Evolutionary conservation across 345 rosid species (phyloP).

Genomic region (Ceriops tagal): DNA sequence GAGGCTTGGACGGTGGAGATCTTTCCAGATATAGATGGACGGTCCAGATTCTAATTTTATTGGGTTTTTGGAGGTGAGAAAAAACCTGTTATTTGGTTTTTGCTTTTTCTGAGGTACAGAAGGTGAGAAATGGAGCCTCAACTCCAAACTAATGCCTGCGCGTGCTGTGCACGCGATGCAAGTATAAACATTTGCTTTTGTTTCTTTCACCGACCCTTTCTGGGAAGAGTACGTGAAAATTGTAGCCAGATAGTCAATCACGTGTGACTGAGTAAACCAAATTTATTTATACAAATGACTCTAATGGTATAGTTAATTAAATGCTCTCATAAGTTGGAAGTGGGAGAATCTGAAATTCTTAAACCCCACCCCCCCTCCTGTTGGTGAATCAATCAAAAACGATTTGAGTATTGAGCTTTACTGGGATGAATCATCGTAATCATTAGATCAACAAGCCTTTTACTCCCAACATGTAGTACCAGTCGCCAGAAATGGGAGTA

Average conservation of each 20-base stretch:
- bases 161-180: no score
- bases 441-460: constrained; percentile 22
- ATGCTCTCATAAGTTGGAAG: no score
- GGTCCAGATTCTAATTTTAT: constrained; percentile 17
- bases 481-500: constrained; percentile 14
- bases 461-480: background rate
- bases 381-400: background rate
- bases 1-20: constrained; percentile 28
- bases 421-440: background rate
- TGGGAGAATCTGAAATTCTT: background rate
- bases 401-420: background rate
- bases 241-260: no score
- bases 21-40: constrained; percentile 3
- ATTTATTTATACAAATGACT: no score
- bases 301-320: no score
- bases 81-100: background rate
- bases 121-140: no score
- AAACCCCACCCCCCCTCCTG: background rate
- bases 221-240: no score
- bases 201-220: no score
- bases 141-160: no score
- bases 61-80: background rate
- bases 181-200: no score
- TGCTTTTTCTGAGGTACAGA: no score
- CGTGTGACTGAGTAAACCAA: no score